Evolutionary conservation across 176 grass and related monocot genomes (phyloP), one percentile per base, ranked within the genome.

Genomic region (Areca catechu): DNA sequence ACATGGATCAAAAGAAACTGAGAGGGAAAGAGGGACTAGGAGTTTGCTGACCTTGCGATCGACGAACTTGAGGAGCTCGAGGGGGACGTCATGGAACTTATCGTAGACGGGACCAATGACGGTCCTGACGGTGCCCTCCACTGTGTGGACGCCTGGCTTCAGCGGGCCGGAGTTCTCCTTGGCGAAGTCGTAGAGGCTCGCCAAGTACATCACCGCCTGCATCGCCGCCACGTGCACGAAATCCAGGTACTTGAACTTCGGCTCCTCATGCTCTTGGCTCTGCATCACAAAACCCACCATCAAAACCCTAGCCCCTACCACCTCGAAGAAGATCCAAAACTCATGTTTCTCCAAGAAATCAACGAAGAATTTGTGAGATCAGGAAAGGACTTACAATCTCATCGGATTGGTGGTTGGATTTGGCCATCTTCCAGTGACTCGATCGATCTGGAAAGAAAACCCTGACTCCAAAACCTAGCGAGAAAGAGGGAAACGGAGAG

Each of bases 161-260:
- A 98, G 75, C 67, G 76, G 88, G 25, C 93, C 84, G 15, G 84
- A 53, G 65, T 85, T 89, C 65, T 78, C 84, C 84, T 85, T 89
- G 23, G 87, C 93, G 51, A 85, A 77, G 1, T 72, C 69, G 78
- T 98, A 98, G 0, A 88, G 62, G 20, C 66, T 77, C 22, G 50
- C 69, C 15, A 78, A 12, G 73, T 72, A 85, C 72, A 83, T 20
- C 22, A 64, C 54, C 34, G 78, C 72, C 50, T 89, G 78, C 49
- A 75, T 61, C 51, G 76, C 78, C 23, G 63, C 70, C 22, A 71
- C 72, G 18, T 57, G 67, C 19, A 91, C 62, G 76, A 98, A 98
- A 22, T 67, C 81, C 29, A 98, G 78, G 73, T 80, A 69, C 72
- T 78, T 89, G 74, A 92, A 66, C 62, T 34, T 58, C 47, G 61